Evolutionary conservation across 805 yeast species (phyloP).

Genomic region (Maudiozyma barnettii): DNA sequence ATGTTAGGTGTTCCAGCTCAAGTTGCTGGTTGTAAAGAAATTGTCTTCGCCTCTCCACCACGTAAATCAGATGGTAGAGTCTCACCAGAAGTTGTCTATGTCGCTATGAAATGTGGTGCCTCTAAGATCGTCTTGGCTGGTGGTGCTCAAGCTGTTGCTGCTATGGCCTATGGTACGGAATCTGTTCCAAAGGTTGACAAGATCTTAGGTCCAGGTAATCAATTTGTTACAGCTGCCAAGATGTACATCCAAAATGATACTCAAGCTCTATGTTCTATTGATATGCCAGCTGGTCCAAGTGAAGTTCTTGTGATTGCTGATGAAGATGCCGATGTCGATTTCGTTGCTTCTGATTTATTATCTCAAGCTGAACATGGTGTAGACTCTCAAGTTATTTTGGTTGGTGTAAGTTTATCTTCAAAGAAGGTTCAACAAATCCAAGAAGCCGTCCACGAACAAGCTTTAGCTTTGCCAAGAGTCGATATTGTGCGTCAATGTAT

Average conservation of each 20-base stretch:
- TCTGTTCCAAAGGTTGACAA: conserved; percentile 89
- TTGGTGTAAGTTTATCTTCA: conserved; percentile 65
- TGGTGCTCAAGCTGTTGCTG: conserved; percentile 98
- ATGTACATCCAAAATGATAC: conserved; percentile 96
- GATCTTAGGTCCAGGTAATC: conserved; percentile 98
- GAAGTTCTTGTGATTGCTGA: conserved; percentile 97
- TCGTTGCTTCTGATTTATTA: conserved; percentile 90
- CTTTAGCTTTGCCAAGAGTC: conserved; percentile 75
- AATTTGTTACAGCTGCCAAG: conserved; percentile 98
- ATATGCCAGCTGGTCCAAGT: conserved; percentile 99
- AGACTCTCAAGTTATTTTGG: conserved; percentile 91
- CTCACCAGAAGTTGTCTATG: conserved; percentile 95
- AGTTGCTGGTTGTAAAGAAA: conserved; percentile 94
- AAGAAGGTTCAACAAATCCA: conserved; percentile 61
- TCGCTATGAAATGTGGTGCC: conserved; percentile 94
- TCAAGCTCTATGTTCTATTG: conserved; percentile 88
- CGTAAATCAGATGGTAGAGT: conserved; percentile 75
- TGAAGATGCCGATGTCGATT: conserved; percentile 78
- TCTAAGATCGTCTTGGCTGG: conserved; percentile 87
- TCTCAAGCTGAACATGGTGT: conserved; percentile 99
- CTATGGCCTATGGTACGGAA: conserved; percentile 97
- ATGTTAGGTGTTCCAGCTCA: conserved; percentile 98
- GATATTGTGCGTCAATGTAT: conserved; percentile 89
- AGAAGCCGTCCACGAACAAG: conserved; percentile 77
- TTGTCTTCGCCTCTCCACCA: conserved; percentile 92